Evolutionary conservation across 225 moss, liverwort and hornwort species (phyloP), one percentile per base, ranked within the genome.

Genomic region (Neckera pumila): DNA sequence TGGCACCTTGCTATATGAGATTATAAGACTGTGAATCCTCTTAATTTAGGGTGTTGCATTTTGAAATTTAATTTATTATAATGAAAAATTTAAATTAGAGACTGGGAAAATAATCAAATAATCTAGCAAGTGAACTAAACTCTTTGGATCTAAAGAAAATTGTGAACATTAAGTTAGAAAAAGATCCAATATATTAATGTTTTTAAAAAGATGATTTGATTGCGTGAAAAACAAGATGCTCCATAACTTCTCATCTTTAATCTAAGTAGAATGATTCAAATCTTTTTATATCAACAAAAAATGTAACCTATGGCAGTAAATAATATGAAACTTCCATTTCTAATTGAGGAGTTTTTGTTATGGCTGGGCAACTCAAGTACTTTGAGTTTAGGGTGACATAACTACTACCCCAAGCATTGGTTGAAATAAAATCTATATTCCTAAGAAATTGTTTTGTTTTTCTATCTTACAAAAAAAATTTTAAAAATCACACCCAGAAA

Each of bases 391-490:
- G 14, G 3, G 0, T 25, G 40, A 22, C 1, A 25, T 40, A 23
- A 25, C 8, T 40, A 40, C 25, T 70, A 25, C 4, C 8, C 3
- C 0, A 1, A 1, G 14, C 7, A 70, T 0, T 3, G 0, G 0
- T 14, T 40, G 70, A 40, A 40, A 38, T 70, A 8, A 20, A 69
- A 40, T 8, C 13, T 25, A 40, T 69, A 40, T 38, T 21, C 38
- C 4, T 12, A 7, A 6, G 12, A 66, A 17, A 15, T 0, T 66
- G 6, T n/a, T 66, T n/a, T 66, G 0, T 11, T 36, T 36, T n/a
- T 18, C 9, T 5, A 34, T 18, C 5, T 65, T 34, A 34, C 34
- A 34, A 65, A 65, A 36, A 18, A 19, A 0, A 9, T 19, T 17
- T 2, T 34, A 19, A 69, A n/a, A 67, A 38, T 69, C 38, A 13